Evolutionary conservation across 2,329 filamentous ascomycete genomes (phyloP).

Genomic region (Cercospora sojina): DNA sequence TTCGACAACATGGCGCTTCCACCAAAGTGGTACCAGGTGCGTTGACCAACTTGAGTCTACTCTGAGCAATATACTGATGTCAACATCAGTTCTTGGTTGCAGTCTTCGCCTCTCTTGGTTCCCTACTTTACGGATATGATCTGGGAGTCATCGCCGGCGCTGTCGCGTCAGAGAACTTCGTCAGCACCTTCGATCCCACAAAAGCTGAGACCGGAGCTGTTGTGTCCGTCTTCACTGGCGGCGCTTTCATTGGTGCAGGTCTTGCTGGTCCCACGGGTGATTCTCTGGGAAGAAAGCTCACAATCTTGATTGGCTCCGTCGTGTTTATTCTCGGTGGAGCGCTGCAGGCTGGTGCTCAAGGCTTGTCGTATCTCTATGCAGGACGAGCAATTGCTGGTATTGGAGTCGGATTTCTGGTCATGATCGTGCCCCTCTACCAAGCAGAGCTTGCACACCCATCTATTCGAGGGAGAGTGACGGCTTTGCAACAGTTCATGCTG

Average conservation of each 20-base stretch:
- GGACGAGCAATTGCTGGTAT: constrained; percentile 52
- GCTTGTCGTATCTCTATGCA: constrained; percentile 62
- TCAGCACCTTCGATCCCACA: constrained; percentile 42
- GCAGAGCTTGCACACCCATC: constrained; percentile 75
- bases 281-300: constrained; percentile 65
- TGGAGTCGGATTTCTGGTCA: constrained; percentile 61
- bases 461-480: constrained; percentile 73
- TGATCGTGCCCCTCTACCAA: constrained; percentile 72
- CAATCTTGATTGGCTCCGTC: constrained; percentile 68
- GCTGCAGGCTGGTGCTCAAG: constrained; percentile 68
- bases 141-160: constrained; percentile 61
- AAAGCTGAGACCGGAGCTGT: constrained; percentile 58
- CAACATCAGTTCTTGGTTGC: constrained; percentile 54
- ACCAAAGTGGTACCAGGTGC: constrained; percentile 57
- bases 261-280: constrained; percentile 65
- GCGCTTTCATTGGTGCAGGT: constrained; percentile 69
- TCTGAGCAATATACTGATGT: not conserved
- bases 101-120: constrained; percentile 60
- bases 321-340: constrained; percentile 71
- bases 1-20: constrained; percentile 51
- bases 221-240: constrained; percentile 74
- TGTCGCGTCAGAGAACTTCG: constrained; percentile 49
- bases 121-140: constrained; percentile 57
- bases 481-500: constrained; percentile 79
- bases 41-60: not conserved